Evolutionary conservation across 2,329 filamentous ascomycete genomes (phyloP).

Genomic region (Sclerotinia sclerotiorum): DNA sequence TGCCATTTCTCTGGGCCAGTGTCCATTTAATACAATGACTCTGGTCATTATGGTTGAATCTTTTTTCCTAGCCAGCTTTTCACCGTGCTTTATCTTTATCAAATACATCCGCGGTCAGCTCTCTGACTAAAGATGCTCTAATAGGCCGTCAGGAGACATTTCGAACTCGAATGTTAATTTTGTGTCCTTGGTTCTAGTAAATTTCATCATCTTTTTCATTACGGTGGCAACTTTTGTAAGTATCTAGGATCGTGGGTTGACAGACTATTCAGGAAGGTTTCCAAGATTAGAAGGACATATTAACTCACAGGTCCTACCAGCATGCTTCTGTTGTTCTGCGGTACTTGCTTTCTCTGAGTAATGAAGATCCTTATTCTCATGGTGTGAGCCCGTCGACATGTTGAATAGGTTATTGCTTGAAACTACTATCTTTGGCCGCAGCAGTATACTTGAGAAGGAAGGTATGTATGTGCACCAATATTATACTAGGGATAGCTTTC

Average conservation of each 20-base stretch:
- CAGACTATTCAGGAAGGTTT: not conserved
- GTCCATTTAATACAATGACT: not conserved
- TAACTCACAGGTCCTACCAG: not conserved
- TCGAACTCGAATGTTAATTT: not conserved
- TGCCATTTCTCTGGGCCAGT: not conserved
- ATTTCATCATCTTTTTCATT: not conserved
- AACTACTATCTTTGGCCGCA: not conserved
- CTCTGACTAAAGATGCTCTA: not conserved
- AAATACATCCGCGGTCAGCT: not conserved
- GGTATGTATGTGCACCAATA: not conserved
- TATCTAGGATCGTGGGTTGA: not conserved
- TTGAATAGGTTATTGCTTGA: not conserved
- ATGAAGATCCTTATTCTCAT: not conserved
- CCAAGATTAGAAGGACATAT: not conserved
- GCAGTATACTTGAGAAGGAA: not conserved
- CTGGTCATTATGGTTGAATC: not conserved
- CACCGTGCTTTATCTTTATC: not conserved
- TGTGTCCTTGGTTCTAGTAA: not conserved
- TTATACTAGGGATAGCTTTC: not conserved
- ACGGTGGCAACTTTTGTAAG: not conserved
- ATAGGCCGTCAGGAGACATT: not conserved
- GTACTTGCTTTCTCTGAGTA: not conserved
- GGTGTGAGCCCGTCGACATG: not conserved
- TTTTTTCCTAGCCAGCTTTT: not conserved
- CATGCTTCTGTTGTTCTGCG: not conserved